Conservation (phyloP, 768 basidiomycete species). For the Boletus reticuloceps region DNA sequence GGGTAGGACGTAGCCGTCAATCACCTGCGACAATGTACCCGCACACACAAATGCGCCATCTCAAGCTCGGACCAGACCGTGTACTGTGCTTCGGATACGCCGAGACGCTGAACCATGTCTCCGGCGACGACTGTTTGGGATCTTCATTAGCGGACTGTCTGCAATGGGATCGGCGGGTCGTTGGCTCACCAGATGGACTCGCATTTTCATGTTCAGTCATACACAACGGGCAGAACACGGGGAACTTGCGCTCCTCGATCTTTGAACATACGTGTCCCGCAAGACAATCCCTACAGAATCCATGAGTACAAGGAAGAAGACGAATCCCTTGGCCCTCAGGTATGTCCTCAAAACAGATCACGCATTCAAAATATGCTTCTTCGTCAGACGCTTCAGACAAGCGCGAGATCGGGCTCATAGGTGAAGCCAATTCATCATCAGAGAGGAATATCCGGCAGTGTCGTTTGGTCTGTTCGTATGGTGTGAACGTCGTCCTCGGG, state of each 20-base stretch:
- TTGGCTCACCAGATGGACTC: slow-evolving; percentile 33
- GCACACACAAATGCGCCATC: slow-evolving; percentile 38
- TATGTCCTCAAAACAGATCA: slow-evolving; percentile 52
- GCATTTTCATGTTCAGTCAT: slow-evolving; percentile 30
- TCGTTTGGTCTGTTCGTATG: slow-evolving; percentile 22
- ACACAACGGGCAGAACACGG: slow-evolving; percentile 61
- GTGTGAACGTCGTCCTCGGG: not conserved
- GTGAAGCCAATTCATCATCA: slow-evolving; percentile 7
- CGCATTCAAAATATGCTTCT: slow-evolving; percentile 42
- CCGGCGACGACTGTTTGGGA: slow-evolving; percentile 37
- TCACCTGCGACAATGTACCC: slow-evolving; percentile 51
- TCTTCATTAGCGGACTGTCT: not conserved
- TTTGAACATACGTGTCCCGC: slow-evolving; percentile 41
- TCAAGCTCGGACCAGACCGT: slow-evolving; percentile 45
- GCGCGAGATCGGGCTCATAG: not conserved
- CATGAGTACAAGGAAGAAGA: slow-evolving; percentile 45
- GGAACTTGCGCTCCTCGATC: slow-evolving; percentile 50
- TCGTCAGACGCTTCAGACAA: slow-evolving; percentile 3
- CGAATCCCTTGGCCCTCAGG: slow-evolving; percentile 40
- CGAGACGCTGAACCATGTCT: slow-evolving; percentile 37
- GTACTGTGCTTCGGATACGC: slow-evolving; percentile 42
- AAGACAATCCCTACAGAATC: slow-evolving; percentile 55
- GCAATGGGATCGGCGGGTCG: not conserved
- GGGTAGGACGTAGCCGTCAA: not conserved
- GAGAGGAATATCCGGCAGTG: slow-evolving; percentile 26